phyloP scores from a whole-genome alignment of 805 yeast genomes.

The Candida vaughaniae region DNA sequence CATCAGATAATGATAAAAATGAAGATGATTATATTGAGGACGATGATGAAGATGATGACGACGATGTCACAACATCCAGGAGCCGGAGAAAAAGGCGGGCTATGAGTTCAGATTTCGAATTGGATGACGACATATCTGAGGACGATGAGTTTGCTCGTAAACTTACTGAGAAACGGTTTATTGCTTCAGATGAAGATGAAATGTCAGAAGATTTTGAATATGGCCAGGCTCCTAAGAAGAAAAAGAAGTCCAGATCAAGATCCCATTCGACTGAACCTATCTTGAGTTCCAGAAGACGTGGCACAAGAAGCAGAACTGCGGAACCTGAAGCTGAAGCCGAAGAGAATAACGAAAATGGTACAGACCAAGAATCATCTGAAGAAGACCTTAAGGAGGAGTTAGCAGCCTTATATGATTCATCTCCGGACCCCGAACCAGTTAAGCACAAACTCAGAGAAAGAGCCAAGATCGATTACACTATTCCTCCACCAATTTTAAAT shows the following conservation, averaged over 20 bases:
- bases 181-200: slow-evolving; percentile 38
- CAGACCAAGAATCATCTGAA: slow-evolving; percentile 21
- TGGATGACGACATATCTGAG: slow-evolving; percentile 17
- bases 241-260: slow-evolving; percentile 18
- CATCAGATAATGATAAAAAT: slow-evolving; percentile 17
- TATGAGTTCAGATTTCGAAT: slow-evolving; percentile 21
- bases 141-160: slow-evolving; percentile 28
- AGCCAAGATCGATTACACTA: slow-evolving; percentile 66
- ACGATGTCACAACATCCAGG: slow-evolving; percentile 2
- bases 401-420: slow-evolving; percentile 60
- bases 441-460: slow-evolving; percentile 49
- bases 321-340: slow-evolving; percentile 5
- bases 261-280: slow-evolving; percentile 23
- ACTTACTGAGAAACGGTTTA: slow-evolving; percentile 32
- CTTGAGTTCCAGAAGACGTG: slow-evolving; percentile 16
- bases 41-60: slow-evolving; percentile 16
- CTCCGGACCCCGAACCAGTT: slow-evolving; percentile 48
- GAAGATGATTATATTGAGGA: slow-evolving; percentile 22
- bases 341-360: slow-evolving; percentile 28
- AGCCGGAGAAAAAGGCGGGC: slow-evolving; percentile 2
- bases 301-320: slow-evolving; percentile 6
- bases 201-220: slow-evolving; percentile 21
- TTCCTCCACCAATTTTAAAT: slow-evolving; percentile 74
- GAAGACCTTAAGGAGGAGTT: slow-evolving; percentile 61
- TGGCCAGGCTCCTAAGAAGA: slow-evolving; percentile 12